Base-by-base conservation (phyloP, 148 eudicot genomes). In the Persicaria maculosa region DNA sequence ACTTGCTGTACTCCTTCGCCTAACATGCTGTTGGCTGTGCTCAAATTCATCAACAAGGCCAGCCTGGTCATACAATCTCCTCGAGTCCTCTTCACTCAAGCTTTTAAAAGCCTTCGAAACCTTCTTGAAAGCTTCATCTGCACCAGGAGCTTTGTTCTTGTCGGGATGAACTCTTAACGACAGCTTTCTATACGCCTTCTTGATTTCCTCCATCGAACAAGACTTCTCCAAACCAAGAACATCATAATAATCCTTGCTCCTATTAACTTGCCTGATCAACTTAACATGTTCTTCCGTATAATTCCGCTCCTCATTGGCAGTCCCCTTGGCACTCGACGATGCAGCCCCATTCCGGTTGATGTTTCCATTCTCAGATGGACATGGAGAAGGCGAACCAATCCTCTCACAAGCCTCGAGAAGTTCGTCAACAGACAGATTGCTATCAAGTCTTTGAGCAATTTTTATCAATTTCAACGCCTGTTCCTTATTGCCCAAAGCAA, bases 161-260 rank as follows among this genome's bases (percentile, higher is more conserved):
- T 95, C 98, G 2, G 97, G 99, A 79, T 95, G 99, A 77, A 95
- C 99, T 76, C 92, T 95, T 80, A 95, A 84, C 0, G 99, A 95
- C 78, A 95, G 47, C 68, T 95, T 95, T 78, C 93, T 83, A 83
- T 95, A 95, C 0, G 97, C 99, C 88, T 87, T 95, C 77, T 86
- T 80, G 78, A 92, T 86, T 85, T 95, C 99, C 74, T 92, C 99
- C 46, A 86, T 90, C 0, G 93, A 79, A 73, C 96, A 87, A 10
- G 89, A 83, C 85, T 86, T 95, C 52, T 88, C 99, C 46, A 95
- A 73, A 20, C 97, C 92, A 69, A 95, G 87, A 36, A 92, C 81
- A 6, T 91, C 84, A 73, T 95, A 95, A 78, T 95, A 95, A 74
- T 95, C 99, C 81, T 72, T 90, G 53, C 84, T 83, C 75, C 80